A percentile compares a stretch with the other conserved stretches of the same genome.
Evolutionary conservation across 2,329 filamentous ascomycete genomes (phyloP).

Genomic region (Ascocoryne sarcoides): DNA sequence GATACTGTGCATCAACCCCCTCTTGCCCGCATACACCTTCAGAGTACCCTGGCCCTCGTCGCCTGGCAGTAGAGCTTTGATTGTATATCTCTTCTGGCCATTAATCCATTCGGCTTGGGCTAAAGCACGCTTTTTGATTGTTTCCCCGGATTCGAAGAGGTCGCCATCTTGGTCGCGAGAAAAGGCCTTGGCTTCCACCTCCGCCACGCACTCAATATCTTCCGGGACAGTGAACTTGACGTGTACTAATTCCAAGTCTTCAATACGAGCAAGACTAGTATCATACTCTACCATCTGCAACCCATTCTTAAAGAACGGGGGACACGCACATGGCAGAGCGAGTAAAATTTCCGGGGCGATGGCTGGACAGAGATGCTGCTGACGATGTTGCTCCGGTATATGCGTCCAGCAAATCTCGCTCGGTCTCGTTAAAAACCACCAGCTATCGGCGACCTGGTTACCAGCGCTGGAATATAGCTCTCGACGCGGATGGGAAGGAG

Average conservation of each 20-base stretch:
- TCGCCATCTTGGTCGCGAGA: constrained; percentile 82
- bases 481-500: constrained; percentile 79
- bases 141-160: constrained; percentile 83
- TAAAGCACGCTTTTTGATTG: constrained; percentile 75
- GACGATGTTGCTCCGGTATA: constrained; percentile 74
- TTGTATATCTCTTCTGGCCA: constrained; percentile 80
- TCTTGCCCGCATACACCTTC: constrained; percentile 88
- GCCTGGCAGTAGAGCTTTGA: constrained; percentile 85
- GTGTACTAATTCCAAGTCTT: constrained; percentile 89
- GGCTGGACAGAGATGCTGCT: constrained; percentile 88
- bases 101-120: constrained; percentile 87
- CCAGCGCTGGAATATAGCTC: constrained; percentile 65
- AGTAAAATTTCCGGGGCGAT: constrained; percentile 79
- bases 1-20: constrained; percentile 94
- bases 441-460: constrained; percentile 65
- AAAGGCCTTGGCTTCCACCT: constrained; percentile 79
- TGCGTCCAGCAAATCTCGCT: constrained; percentile 93
- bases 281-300: constrained; percentile 83
- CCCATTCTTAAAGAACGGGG: constrained; percentile 76
- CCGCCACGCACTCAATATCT: constrained; percentile 85
- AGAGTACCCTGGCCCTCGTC: constrained; percentile 84
- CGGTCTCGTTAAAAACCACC: constrained; percentile 90
- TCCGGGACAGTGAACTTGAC: constrained; percentile 78
- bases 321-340: constrained; percentile 76
- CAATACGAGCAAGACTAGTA: constrained; percentile 74